Conservation (phyloP, 768 basidiomycete genomes). For the Russula sp. region DNA sequence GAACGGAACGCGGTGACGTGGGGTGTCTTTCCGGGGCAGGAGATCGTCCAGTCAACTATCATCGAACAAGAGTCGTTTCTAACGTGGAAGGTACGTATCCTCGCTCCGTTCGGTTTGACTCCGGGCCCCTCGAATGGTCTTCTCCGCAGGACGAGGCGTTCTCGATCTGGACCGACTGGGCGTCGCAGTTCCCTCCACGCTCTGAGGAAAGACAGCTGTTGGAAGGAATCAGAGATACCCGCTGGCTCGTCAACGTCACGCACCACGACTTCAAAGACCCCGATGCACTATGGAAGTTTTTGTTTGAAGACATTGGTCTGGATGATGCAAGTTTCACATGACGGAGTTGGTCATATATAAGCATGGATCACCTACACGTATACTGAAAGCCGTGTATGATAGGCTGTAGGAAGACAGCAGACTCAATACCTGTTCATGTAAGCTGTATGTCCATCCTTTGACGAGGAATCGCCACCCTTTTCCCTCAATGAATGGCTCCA, state of each 20-base stretch:
- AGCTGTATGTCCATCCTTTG: neutral
- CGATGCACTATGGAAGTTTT: slow-evolving; percentile 77
- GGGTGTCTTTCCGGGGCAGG: slow-evolving; percentile 97
- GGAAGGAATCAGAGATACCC: slow-evolving; percentile 56
- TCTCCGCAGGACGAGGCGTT: slow-evolving; percentile 83
- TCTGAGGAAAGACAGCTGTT: slow-evolving; percentile 70
- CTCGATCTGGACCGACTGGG: slow-evolving; percentile 94
- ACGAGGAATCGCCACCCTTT: neutral
- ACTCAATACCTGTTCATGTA: neutral
- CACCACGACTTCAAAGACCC: slow-evolving; percentile 88
- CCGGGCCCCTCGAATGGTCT: neutral
- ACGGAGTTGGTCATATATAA: neutral
- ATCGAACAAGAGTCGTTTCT: slow-evolving; percentile 93
- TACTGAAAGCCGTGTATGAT: slow-evolving; percentile 7
- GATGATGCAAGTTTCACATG: neutral
- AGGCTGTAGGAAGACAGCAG: neutral
- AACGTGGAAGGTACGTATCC: slow-evolving; percentile 80
- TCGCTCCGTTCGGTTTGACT: neutral
- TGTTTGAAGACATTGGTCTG: slow-evolving; percentile 38
- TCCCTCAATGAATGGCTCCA: neutral
- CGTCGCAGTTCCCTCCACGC: slow-evolving; percentile 69
- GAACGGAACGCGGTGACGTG: slow-evolving; percentile 95
- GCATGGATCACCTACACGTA: neutral
- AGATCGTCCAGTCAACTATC: slow-evolving; percentile 92
- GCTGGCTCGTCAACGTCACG: slow-evolving; percentile 88